Base-by-base conservation (phyloP, 495 filamentous ascomycete genomes). In the Hypoxylon fragiforme region DNA sequence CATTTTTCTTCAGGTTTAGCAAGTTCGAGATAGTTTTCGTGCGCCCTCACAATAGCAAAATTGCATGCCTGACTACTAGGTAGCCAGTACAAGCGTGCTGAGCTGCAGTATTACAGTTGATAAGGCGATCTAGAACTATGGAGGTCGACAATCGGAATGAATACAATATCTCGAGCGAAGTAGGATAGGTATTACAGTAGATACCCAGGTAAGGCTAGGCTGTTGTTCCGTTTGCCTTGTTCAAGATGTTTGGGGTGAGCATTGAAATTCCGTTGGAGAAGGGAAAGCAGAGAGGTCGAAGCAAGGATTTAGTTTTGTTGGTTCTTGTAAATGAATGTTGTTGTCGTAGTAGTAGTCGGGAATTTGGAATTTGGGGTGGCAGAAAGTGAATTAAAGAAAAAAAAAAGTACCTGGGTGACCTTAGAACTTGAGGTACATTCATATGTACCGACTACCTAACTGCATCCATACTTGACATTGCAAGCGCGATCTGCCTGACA, bases 1-100 rank as follows among this genome's bases (percentile, higher is more conserved):
- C 91, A 96, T 96, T 49, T 54, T 18, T n/a, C 15, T 15, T 14
- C 15, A 14, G 20, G 26, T 34, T 20, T n/a, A 7, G 34, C 28
- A 16, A 28, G 38, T 35, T 21, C 26, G 34, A 39, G 41, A 22
- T 44, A 12, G n/a, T n/a, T 32, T 20, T 14, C 18, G 11, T 43
- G 16, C 48, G 34, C 28, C 13, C n/a, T 58, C 38, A 50, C 40
- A 51, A 57, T 24, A 53, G 36, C 35, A 43, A 24, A 62, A 52
- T 57, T 57, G 58, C 58, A 62, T 62, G 51, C 52, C 58, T 49
- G 47, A 19, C 11, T 19, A 28, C 26, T 7, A 18, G 28, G 7
- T 12, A 14, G 37, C 37, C 19, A 16, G 7, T n/a, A 37, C n/a
- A 16, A 14, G 22, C 16, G 20, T 50, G 45, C 21, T 50, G 45